Percentiles rank a stretch among this genome's conserved stretches.
These are phyloP conservation scores for Vinca major DNA, from an alignment of 305 asterid species.

Conservation along the genomic window DNA sequence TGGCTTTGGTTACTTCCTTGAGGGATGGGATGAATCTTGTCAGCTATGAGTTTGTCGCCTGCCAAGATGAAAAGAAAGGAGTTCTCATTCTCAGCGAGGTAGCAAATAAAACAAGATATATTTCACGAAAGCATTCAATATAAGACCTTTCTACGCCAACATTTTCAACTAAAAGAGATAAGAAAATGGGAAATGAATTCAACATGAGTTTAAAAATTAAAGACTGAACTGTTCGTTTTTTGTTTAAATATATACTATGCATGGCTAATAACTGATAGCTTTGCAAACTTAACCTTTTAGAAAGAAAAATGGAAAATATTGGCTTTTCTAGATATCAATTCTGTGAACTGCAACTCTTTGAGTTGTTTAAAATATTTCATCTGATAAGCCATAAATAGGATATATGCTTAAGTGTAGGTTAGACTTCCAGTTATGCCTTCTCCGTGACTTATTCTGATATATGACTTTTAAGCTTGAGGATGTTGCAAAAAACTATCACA, in stretches of 20 bases:
- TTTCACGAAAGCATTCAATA: neutral
- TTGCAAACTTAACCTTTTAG: neutral
- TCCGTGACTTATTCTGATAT: neutral
- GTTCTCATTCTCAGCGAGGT: conserved; percentile 95
- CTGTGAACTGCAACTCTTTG: neutral
- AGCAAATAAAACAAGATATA: conserved; percentile 9
- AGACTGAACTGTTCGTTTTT: neutral
- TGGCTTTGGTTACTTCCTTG: conserved; percentile 82
- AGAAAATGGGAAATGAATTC: neutral
- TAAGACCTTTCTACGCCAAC: neutral
- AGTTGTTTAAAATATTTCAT: neutral
- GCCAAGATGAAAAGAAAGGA: conserved; percentile 89
- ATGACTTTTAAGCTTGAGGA: neutral
- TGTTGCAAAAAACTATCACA: neutral
- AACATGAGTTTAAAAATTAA: neutral
- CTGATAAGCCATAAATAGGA: neutral
- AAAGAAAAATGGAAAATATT: neutral
- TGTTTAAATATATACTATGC: neutral
- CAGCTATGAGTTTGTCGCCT: conserved; percentile 92
- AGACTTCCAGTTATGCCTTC: neutral
- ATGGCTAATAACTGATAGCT: neutral
- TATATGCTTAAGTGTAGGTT: neutral
- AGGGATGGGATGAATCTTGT: conserved; percentile 98
- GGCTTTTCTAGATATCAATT: neutral
- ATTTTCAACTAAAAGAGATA: neutral